Evolutionary conservation across 495 filamentous ascomycete genomes (phyloP), one percentile per base, ranked within the genome.

Genomic region (Xylona heveae): DNA sequence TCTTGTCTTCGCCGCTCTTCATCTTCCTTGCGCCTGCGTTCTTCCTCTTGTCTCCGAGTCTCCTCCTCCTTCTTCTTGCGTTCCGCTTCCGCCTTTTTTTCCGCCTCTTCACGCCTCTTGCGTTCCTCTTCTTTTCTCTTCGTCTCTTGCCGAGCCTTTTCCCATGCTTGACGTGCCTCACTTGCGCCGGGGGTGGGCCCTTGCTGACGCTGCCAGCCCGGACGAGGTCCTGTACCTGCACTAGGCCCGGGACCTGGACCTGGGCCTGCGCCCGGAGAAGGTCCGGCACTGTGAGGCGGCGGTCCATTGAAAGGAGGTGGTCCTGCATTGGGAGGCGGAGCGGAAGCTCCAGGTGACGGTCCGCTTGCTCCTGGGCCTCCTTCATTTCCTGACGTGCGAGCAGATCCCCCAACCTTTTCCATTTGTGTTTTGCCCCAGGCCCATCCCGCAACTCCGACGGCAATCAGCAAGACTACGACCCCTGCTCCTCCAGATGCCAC

Each of bases 381-480:
- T 19, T 14, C 24, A 16, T 19, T 16, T 15, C 19, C 28, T 2
- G 8, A 10, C 10, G 14, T 14, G 1, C 9, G 28, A 1, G 13
- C 13, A 16, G 10, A 8, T 8, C 14, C 9, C 8, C 45, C 42
- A 4, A 49, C 45, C 12, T 43, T 45, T 35, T 67, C 63, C 6
- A 51, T 55, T 46, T 80, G 75, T 17, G 61, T 67, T 40, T 66
- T 64, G 3, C 78, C 80, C 46, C 71, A 59, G 3, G 69, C 64
- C 78, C 78, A 92, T 1, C 71, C 74, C 6, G 66, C 76, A 7
- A 85, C 40, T 3, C 72, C 81, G n/a, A 85, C 66, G 1, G 56
- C 68, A 12, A 75, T 37, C 6, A 74, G 53, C 3, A 79, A 37
- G 1, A 68, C 33, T 45, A 80, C 60, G 3, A 61, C 61, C n/a